These are phyloP conservation scores for Naganishia vishniacii DNA, from an alignment of 768 basidiomycete genomes.

Conservation along the genomic window DNA sequence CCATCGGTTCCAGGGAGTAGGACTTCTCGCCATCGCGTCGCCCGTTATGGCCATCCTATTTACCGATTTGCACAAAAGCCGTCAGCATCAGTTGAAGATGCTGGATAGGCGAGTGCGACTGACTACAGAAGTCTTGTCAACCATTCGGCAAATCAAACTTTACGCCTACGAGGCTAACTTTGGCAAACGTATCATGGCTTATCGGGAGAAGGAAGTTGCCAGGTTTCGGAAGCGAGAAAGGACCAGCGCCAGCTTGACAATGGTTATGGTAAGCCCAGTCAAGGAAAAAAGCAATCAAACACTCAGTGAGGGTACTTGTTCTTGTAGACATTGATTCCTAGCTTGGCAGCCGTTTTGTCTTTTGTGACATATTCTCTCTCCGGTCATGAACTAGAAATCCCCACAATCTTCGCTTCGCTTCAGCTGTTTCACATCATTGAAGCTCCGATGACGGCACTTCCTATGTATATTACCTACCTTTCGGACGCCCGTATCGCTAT, in stretches of 20 bases:
- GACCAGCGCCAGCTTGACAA: not conserved
- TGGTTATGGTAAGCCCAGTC: not conserved
- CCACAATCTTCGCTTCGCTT: constrained; percentile 58
- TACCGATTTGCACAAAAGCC: constrained; percentile 33
- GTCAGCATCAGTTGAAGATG: constrained; percentile 53
- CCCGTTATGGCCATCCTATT: constrained; percentile 26
- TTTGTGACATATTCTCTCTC: constrained; percentile 63
- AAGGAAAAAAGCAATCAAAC: no score
- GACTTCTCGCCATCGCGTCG: constrained; percentile 42
- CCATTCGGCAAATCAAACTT: constrained; percentile 62
- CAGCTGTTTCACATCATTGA: constrained; percentile 56
- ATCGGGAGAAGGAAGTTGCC: constrained; percentile 37
- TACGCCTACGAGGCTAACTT: constrained; percentile 58
- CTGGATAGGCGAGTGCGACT: constrained; percentile 65
- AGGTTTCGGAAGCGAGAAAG: constrained; percentile 34
- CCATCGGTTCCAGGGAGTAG: constrained; percentile 41
- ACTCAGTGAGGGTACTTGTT: constrained; percentile 44
- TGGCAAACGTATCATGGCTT: constrained; percentile 30
- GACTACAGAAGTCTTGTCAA: constrained; percentile 63
- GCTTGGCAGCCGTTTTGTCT: constrained; percentile 53
- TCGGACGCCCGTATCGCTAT: constrained; percentile 25
- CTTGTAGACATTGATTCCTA: constrained; percentile 55
- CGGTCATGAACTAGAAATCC: constrained; percentile 57
- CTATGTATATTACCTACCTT: constrained; percentile 31
- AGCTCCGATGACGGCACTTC: constrained; percentile 37